A percentile compares a stretch with the other conserved stretches of the same genome.
Evolutionary conservation across 129 eudicot species (phyloP).

Genomic region (Flaveria bidentis): DNA sequence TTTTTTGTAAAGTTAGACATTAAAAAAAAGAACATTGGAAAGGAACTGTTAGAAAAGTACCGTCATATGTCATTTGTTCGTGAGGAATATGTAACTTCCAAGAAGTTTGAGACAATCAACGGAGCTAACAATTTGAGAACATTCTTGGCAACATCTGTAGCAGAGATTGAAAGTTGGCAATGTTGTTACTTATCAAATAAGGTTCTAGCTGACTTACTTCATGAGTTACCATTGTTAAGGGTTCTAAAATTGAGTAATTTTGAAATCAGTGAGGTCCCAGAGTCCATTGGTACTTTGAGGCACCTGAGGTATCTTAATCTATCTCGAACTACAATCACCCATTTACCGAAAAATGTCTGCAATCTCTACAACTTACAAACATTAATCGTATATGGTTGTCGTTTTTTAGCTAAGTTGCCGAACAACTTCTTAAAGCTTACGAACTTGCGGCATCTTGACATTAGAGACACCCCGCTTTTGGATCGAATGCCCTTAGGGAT

Average conservation of each 20-base stretch:
- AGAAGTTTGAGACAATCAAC: constrained; percentile 22
- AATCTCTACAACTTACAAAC: constrained; percentile 39
- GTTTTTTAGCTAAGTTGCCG: constrained; percentile 27
- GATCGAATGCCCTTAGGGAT: constrained; percentile 36
- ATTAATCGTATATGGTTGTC: constrained; percentile 30
- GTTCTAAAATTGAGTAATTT: constrained; percentile 15
- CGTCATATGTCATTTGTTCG: constrained; percentile 45
- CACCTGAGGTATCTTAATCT: constrained; percentile 33
- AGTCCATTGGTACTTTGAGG: constrained; percentile 19
- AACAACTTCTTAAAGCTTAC: constrained; percentile 14
- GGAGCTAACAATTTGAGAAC: constrained; percentile 40
- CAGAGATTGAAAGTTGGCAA: not conserved
- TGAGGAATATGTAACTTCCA: constrained; percentile 18
- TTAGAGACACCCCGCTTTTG: not conserved
- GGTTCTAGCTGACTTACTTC: constrained; percentile 9
- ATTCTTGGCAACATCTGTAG: constrained; percentile 34
- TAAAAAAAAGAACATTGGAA: not conserved
- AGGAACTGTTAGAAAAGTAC: constrained; percentile 9
- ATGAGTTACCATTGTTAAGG: constrained; percentile 14
- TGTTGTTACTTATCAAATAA: constrained; percentile 25
- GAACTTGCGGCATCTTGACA: constrained; percentile 4
- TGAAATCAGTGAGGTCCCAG: constrained; percentile 13
- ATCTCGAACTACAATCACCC: constrained; percentile 16
- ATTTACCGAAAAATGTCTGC: constrained; percentile 28
- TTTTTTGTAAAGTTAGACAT: constrained; percentile 27